Conservation (phyloP, 2,329 filamentous ascomycete genomes). For the Setomelanomma holmii region DNA sequence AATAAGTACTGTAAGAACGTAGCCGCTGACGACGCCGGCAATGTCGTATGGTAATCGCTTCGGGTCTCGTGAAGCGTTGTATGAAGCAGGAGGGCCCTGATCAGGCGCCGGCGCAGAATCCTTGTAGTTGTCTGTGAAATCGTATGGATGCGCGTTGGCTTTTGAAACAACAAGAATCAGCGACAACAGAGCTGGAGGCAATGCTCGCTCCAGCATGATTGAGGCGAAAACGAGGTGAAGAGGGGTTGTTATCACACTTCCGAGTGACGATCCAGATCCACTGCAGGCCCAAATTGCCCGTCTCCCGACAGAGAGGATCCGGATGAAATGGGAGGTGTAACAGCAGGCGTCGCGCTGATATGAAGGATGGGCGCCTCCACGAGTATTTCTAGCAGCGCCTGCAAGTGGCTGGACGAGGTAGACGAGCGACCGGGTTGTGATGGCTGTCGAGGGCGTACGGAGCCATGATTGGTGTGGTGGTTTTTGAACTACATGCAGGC, state of each 20-base stretch:
- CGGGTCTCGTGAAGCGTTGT: conserved; percentile 40
- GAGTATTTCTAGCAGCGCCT: conserved; percentile 30
- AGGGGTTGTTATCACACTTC: conserved; percentile 14
- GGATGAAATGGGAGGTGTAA: conserved; percentile 29
- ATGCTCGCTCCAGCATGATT: conserved; percentile 37
- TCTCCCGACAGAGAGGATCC: conserved; percentile 30
- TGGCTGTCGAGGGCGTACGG: conserved; percentile 21
- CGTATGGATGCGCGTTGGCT: conserved; percentile 32
- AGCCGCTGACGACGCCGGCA: conserved; percentile 81
- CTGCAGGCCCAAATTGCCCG: conserved; percentile 14
- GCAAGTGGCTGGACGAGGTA: conserved; percentile 34
- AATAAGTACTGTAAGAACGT: conserved; percentile 77
- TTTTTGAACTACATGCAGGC: conserved; percentile 33
- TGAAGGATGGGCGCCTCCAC: conserved; percentile 26
- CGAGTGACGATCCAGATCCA: conserved; percentile 18
- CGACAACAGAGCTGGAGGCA: conserved; percentile 34
- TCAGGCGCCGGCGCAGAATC: conserved; percentile 35
- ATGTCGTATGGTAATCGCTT: conserved; percentile 80
- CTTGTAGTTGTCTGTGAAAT: conserved; percentile 36
- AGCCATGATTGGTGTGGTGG: conserved; percentile 38
- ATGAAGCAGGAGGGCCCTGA: conserved; percentile 39
- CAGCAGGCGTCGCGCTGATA: conserved; percentile 38
- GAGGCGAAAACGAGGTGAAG: conserved; percentile 11
- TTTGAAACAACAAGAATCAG: conserved; percentile 33
- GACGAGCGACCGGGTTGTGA: conserved; percentile 30